Evolutionary conservation across 768 basidiomycete genomes (phyloP), one percentile per base, ranked within the genome.

Genomic region (Lactifluus volemus): DNA sequence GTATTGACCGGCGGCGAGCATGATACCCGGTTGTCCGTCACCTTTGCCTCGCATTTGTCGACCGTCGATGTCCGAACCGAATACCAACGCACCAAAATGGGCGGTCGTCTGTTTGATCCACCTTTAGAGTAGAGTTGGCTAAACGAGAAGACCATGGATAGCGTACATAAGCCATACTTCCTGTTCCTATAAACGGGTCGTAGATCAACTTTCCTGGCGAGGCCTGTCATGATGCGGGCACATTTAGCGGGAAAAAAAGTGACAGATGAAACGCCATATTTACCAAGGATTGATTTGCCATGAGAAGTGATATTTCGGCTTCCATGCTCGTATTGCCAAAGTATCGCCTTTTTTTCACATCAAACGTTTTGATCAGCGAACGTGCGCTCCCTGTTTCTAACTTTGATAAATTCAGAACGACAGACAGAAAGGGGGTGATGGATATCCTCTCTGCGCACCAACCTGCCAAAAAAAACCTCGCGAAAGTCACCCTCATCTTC

Each of bases 301-400:
- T 98, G 30, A 98, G 73, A 49, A 99, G 76, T 1, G 93, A 95
- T 51, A 98, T 86, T 71, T 98, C 94, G 0, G 96, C 84, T 67
- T 97, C 95, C 97, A 99, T 99, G 67, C 90, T 91, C 0, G 97
- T 99, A 66, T 95, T 99, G 3, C 97, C 97, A 71, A 84, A 98
- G 69, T 89, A 98, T 14, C 76, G 75, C 9, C 97, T 81, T 67
- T 92, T 91, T 72, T 97, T 98, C 52, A 99, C 88, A 62, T 91
- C 86, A 62, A 92, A 96, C 55, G 75, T 80, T 51, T 75, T 72
- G 51, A 92, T 78, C 38, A 95, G 76, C 3, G 76, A 69, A 5
- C 96, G 83, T 0, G 90, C 88, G 30, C 79, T 77, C 87, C 86
- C 68, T 86, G 80, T 62, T 76, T 25, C 75, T 53, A 85, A 63